Base-by-base conservation (phyloP, 768 basidiomycete species). In the Panellus pusillus region DNA sequence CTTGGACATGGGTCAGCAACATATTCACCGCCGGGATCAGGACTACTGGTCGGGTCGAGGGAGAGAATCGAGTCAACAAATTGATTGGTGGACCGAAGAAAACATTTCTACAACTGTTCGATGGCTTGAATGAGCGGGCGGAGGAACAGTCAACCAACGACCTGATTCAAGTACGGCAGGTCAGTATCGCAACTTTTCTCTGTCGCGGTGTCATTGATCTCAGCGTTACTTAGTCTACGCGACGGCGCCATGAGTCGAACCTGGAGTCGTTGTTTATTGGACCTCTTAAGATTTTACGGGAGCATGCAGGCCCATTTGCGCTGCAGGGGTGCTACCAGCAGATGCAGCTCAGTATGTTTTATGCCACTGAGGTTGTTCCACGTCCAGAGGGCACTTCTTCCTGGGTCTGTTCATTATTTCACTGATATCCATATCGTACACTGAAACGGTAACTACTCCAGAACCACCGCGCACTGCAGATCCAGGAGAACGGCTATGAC, bases 1-100 rank as follows among this genome's bases (percentile, higher is more conserved):
- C 54, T 6, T 55, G 47, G 47, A 43, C 54, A 1, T 55, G 54
- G 49, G 36, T 54, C 1, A 24, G 58, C 4, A 35, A 14, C 5
- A 44, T 42, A 11, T 60, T 55, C 44, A 55, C 58, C 5, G 58
- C 58, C 1, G 56, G 56, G 9, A 38, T 58, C 1, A 35, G 50
- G 8, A 58, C 56, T 7, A 44, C 44, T 2, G 56, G 56, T 5
- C 32, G 47, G 1, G 47, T 46, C 1, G 56, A 58, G 20, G 12
- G 20, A 1, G 56, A 58, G 29, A 58, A 58, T 27, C 31, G 36
- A 2, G 39, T 58, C 13, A 53, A 50, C 47, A 58, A 58, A 27
- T 4, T 28, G 1, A 52, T 58, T 19, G 47, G 51, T 2, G 56
- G 56, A 2, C 56, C 56, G 1, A 58, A 58, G 1, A 40, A 17